Base-by-base conservation (phyloP, 495 filamentous ascomycete genomes). In the Evansstolkia leycettana region DNA sequence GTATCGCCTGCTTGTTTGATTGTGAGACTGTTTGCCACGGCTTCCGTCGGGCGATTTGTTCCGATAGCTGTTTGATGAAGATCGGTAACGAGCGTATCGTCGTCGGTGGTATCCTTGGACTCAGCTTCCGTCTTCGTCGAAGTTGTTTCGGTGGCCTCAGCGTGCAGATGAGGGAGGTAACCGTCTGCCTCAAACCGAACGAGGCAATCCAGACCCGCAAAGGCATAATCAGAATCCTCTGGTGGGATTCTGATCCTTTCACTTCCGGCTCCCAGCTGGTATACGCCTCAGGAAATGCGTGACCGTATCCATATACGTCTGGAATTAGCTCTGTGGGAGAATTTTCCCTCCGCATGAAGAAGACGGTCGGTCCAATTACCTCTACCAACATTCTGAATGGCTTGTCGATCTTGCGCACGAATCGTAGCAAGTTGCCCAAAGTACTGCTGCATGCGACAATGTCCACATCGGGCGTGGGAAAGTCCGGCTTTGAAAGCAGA, bases 141-240 rank as follows among this genome's bases (percentile, higher is more conserved):
- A 12, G 31, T 17, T n/a, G 27, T 18, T 3, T 40, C 26, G 18
- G 6, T 9, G 31, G 19, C 0, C n/a, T n/a, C n/a, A 20, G 28
- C n/a, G 34, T n/a, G 6, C 14, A 43, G 18, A 15, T 47, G 30
- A 11, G 45, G 45, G 29, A 65, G 38, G 43, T 77, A 78, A 0
- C 78, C 80, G 43, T 86, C 80, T 2, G 54, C 59, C 39, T 76
- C 76, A 32, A 70, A 78, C 1, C 81, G 64, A 1, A 86, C 53
- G 0, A 78, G 32, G 30, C 64, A 68, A 0, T 60, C 57, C 19
- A 80, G 38, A 0, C 67, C 72, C 2, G 48, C 72, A 36, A 86
- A 72, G 0, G 57, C 36, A 50, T 80, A 84, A 12, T 57, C 50
- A 84, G 44, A 14, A 82, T 38, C 0, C 80, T 64, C 38, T 84